Evolutionary conservation across 2,329 filamentous ascomycete species (phyloP).

Genomic region (Colletotrichum orchidophilum): DNA sequence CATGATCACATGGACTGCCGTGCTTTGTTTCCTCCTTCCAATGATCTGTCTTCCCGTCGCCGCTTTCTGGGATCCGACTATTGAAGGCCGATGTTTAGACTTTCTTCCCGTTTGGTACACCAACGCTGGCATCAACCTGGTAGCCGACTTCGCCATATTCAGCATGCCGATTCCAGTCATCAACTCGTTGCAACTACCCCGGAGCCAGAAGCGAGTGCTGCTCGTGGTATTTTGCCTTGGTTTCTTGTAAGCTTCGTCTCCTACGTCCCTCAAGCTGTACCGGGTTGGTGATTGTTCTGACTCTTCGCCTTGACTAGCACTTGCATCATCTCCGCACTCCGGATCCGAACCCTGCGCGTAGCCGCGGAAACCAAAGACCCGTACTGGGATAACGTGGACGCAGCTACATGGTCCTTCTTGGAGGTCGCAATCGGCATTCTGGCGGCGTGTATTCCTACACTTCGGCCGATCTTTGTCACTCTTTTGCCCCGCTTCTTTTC

Average conservation of each 20-base stretch:
- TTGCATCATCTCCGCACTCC: constrained; percentile 40
- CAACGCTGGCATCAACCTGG: constrained; percentile 40
- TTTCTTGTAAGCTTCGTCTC: constrained; percentile 38
- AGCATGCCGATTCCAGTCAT: constrained; percentile 40
- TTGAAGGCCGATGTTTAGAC: constrained; percentile 39
- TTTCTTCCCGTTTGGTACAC: constrained; percentile 41
- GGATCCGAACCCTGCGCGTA: constrained; percentile 41
- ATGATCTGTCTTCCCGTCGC: constrained; percentile 42
- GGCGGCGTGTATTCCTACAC: constrained; percentile 41
- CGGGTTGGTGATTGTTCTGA: neutral
- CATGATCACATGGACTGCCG: constrained; percentile 41
- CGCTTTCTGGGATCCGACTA: constrained; percentile 38
- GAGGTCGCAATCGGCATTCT: constrained; percentile 43
- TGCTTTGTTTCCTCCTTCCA: constrained; percentile 41
- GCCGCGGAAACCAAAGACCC: constrained; percentile 36
- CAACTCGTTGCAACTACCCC: constrained; percentile 36
- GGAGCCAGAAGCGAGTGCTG: constrained; percentile 38
- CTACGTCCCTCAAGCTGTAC: neutral
- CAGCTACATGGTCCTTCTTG: constrained; percentile 43
- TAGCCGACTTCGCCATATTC: constrained; percentile 41
- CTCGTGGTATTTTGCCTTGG: constrained; percentile 39
- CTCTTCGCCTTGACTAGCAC: constrained; percentile 33
- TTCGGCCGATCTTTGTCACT: constrained; percentile 41
- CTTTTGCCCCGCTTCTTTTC: constrained; percentile 36
- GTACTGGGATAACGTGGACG: constrained; percentile 43